Evolutionary conservation across 2,329 filamentous ascomycete species (phyloP).

Genomic region (Paramyrothecium sp.): DNA sequence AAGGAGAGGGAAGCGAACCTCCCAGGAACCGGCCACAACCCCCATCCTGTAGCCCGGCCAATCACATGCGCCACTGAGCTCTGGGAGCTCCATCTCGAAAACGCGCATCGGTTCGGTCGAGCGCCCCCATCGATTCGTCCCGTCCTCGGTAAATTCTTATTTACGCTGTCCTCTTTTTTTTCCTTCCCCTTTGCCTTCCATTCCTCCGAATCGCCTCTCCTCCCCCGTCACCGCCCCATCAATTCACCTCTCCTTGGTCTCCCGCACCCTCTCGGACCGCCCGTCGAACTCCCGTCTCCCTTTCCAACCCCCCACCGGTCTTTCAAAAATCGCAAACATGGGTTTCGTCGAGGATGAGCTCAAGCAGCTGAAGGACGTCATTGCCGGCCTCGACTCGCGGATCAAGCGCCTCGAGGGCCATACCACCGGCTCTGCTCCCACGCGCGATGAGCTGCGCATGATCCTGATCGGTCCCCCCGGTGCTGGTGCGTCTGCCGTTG

Average conservation of each 20-base stretch:
- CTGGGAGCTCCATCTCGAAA: not conserved
- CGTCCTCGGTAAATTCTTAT: not conserved
- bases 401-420: constrained; percentile 82
- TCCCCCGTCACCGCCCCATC: not conserved
- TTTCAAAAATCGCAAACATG: constrained; percentile 58
- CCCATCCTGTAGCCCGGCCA: not conserved
- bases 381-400: constrained; percentile 80
- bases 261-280: not conserved
- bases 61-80: not conserved
- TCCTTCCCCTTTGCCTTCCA: not conserved
- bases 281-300: constrained; percentile 15
- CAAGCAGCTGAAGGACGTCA: constrained; percentile 79
- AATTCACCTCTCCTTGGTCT: not conserved
- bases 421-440: constrained; percentile 54
- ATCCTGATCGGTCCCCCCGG: constrained; percentile 96
- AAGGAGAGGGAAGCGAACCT: not conserved
- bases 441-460: constrained; percentile 78
- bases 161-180: not conserved
- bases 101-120: not conserved
- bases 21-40: not conserved
- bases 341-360: constrained; percentile 84
- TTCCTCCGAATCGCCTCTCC: not conserved
- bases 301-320: constrained; percentile 13
- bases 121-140: not conserved
- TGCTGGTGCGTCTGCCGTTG: constrained; percentile 66